These are phyloP conservation scores for Mycena sp. DNA, from an alignment of 1,284 basidiomycete species.

Conservation along the genomic window DNA sequence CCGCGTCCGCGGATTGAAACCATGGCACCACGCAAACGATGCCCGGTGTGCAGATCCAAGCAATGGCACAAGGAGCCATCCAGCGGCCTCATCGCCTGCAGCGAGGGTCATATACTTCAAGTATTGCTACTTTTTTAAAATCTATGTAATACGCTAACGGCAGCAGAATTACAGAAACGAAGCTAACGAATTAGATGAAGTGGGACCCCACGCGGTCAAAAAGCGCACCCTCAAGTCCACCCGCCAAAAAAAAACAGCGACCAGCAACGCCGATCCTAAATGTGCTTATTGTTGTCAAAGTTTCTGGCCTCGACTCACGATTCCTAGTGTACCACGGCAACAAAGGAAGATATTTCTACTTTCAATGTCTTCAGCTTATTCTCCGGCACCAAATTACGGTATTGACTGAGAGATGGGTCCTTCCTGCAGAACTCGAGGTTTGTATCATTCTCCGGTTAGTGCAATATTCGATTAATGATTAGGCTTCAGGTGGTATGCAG, in stretches of 20 bases:
- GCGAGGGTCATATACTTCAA: conserved; percentile 83
- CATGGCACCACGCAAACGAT: conserved; percentile 69
- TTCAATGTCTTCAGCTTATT: conserved; percentile 84
- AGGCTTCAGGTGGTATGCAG: conserved; percentile 73
- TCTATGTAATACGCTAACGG: background rate
- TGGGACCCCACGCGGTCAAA: conserved; percentile 65
- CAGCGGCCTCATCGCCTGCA: conserved; percentile 77
- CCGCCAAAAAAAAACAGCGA: conserved; percentile 54
- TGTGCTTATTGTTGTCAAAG: background rate
- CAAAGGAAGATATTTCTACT: conserved; percentile 79
- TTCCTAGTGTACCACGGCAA: conserved; percentile 83
- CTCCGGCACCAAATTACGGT: conserved; percentile 78
- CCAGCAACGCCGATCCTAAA: background rate
- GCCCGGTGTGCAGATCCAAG: conserved; percentile 76
- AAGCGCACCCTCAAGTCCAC: conserved; percentile 70
- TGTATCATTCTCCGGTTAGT: conserved; percentile 30
- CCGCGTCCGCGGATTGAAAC: background rate
- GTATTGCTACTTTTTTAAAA: conserved; percentile 45
- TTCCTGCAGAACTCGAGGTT: conserved; percentile 86
- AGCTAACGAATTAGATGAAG: conserved; percentile 65
- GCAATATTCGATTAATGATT: conserved; percentile 10
- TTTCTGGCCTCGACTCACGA: conserved; percentile 3
- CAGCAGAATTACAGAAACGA: conserved; percentile 79
- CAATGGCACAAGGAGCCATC: conserved; percentile 83
- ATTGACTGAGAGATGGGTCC: conserved; percentile 71